A percentile compares a stretch with the other conserved stretches of the same genome.
Evolutionary conservation across 495 filamentous ascomycete genomes (phyloP).

Genomic region (Friedmanniomyces endolithicus): DNA sequence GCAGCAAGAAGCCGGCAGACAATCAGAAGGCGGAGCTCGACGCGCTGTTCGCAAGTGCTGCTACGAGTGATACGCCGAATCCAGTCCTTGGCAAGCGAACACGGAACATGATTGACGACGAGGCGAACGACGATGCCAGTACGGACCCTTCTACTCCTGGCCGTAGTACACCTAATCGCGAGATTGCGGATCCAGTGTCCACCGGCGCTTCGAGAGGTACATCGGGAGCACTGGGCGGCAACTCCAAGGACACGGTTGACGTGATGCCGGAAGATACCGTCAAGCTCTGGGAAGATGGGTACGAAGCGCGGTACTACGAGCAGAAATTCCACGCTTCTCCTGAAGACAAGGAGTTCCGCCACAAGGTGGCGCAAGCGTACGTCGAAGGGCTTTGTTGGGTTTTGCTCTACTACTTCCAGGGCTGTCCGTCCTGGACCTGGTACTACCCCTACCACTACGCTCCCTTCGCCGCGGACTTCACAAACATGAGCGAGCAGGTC

Average conservation of each 20-base stretch:
- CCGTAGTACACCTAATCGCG: constrained; percentile 39
- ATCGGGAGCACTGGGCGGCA: constrained; percentile 18
- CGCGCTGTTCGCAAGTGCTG: constrained; percentile 6
- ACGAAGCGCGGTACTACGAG: constrained; percentile 90
- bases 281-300: constrained; percentile 87
- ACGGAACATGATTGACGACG: constrained; percentile 18
- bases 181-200: constrained; percentile 16
- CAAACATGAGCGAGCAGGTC: constrained; percentile 63
- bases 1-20: constrained; percentile 28
- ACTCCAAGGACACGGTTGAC: constrained; percentile 29
- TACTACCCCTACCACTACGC: constrained; percentile 98
- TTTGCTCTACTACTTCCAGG: constrained; percentile 94
- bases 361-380: constrained; percentile 83
- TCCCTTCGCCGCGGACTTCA: constrained; percentile 92
- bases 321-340: constrained; percentile 88
- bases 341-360: constrained; percentile 71
- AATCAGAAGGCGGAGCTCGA: constrained; percentile 15
- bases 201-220: constrained; percentile 1
- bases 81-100: constrained; percentile 17
- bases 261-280: constrained; percentile 67
- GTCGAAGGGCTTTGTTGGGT: constrained; percentile 98
- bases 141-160: constrained; percentile 40
- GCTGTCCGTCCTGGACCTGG: constrained; percentile 96
- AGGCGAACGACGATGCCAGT: constrained; percentile 14
- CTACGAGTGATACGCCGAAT: neutral